Evolutionary conservation across 352 stramenopile species (phyloP).

Genomic region (Phytophthora rubi): DNA sequence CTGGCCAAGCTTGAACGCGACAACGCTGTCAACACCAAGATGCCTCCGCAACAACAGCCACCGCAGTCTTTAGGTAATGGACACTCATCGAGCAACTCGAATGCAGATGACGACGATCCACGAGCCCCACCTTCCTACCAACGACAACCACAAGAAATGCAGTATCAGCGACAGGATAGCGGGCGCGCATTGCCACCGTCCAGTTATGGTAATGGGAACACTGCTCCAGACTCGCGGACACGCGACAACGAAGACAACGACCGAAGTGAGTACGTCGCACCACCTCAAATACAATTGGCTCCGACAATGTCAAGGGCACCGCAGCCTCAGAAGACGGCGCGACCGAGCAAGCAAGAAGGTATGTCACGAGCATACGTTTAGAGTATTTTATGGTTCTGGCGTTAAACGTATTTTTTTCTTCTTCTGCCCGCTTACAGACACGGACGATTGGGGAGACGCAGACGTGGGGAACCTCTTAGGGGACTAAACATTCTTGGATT

Average conservation of each 20-base stretch:
- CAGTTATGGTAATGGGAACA: slow-evolving; percentile 35
- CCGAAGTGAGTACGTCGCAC: slow-evolving; percentile 49
- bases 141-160: slow-evolving; percentile 30
- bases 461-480: slow-evolving; percentile 79
- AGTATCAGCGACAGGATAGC: slow-evolving; percentile 38
- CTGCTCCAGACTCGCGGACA: slow-evolving; percentile 26
- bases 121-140: slow-evolving; percentile 29
- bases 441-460: slow-evolving; percentile 82
- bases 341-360: slow-evolving; percentile 66
- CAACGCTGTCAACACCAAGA: slow-evolving; percentile 48
- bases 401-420: background rate
- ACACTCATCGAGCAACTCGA: slow-evolving; percentile 25
- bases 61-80: slow-evolving; percentile 29
- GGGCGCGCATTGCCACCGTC: slow-evolving; percentile 8
- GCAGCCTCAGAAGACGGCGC: slow-evolving; percentile 40
- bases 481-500: slow-evolving; percentile 39
- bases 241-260: slow-evolving; percentile 37
- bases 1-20: slow-evolving; percentile 91
- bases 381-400: background rate
- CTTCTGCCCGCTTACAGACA: slow-evolving; percentile 36
- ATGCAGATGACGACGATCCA: slow-evolving; percentile 27
- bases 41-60: slow-evolving; percentile 43
- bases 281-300: slow-evolving; percentile 45
- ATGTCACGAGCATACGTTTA: background rate
- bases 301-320: slow-evolving; percentile 33